Base-by-base conservation (phyloP, 1,284 basidiomycete genomes). In the Limonomyces culmigenus region DNA sequence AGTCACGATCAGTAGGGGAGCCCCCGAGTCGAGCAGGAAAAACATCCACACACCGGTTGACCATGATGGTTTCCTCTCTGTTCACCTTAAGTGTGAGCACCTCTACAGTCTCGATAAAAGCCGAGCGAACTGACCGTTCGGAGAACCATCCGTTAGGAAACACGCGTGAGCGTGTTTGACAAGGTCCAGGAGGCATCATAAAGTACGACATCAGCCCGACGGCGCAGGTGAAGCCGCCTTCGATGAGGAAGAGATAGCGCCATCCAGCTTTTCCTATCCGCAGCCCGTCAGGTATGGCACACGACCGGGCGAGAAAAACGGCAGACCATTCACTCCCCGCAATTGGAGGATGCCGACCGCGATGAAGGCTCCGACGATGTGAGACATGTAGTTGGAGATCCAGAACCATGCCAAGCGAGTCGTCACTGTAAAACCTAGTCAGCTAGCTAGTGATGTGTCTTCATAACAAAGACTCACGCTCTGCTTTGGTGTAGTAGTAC, bases 81-180 rank as follows among this genome's bases (percentile, higher is more conserved):
- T 16, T 27, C 25, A 27, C 25, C 8, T n/a, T 8, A 27, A 8
- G 8, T 27, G 10, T 27, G 3, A n/a, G 8, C 5, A 11, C 5
- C 6, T 33, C 5, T 13, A 13, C 21, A 14, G 13, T 5, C 19
- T 11, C 2, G 19, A 13, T 17, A 32, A n/a, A 19, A n/a, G 11
- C 34, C 20, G 14, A 20, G 27, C 16, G 19, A 5, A 40, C 46
- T 13, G 27, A 52, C 51, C 54, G 45, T 34, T 66, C 63, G 4
- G 58, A 69, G 50, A 84, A 83, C 75, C 78, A 84, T 0, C 77
- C 76, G 25, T 73, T 71, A 0, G 70, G 69, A 18, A 74, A 53
- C 54, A 67, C 78, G 69, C 73, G 72, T 0, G 67, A 53, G 43
- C 67, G 74, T 1, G 75, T 79, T 46, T 77, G 72, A 0, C 74